Percentiles rank a stretch among this genome's conserved stretches.
Evolutionary conservation across 2,329 filamentous ascomycete species (phyloP).

Genomic region (Fusarium bactridioides): DNA sequence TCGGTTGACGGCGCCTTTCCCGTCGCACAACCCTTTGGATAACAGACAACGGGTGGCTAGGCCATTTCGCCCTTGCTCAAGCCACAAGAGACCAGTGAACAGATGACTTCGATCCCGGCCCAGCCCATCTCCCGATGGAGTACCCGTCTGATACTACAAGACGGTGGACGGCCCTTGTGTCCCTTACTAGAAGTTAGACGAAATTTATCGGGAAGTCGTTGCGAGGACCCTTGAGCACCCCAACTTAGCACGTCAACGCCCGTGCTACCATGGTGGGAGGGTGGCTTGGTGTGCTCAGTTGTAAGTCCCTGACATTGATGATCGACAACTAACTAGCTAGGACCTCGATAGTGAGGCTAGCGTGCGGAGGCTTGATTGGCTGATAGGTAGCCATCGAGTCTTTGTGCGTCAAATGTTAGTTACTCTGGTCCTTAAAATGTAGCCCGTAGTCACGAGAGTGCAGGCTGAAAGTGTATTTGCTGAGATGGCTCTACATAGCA

Average conservation of each 20-base stretch:
- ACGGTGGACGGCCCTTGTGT: background rate
- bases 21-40: conserved; percentile 10
- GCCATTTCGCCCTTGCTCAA: conserved; percentile 17
- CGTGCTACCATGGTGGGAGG: background rate
- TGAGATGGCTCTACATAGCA: background rate
- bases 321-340: conserved; percentile 31
- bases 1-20: conserved; percentile 15
- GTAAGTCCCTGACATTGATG: conserved; percentile 12
- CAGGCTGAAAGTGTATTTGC: background rate
- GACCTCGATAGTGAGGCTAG: conserved; percentile 1
- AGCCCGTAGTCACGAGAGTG: background rate
- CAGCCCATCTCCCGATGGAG: background rate
- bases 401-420: background rate
- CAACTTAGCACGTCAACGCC: background rate
- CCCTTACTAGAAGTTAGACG: background rate
- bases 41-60: conserved; percentile 2
- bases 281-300: conserved; percentile 7
- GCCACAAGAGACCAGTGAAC: conserved; percentile 24
- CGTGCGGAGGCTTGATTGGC: background rate
- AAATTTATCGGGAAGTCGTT: conserved; percentile 28
- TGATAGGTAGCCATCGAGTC: background rate
- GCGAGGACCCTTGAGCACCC: conserved; percentile 7
- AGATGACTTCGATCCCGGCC: conserved; percentile 3
- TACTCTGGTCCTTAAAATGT: background rate
- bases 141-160: background rate